These are phyloP conservation scores for Beauveria caledonica DNA, from an alignment of 2,329 filamentous ascomycete genomes.

Conservation along the genomic window DNA sequence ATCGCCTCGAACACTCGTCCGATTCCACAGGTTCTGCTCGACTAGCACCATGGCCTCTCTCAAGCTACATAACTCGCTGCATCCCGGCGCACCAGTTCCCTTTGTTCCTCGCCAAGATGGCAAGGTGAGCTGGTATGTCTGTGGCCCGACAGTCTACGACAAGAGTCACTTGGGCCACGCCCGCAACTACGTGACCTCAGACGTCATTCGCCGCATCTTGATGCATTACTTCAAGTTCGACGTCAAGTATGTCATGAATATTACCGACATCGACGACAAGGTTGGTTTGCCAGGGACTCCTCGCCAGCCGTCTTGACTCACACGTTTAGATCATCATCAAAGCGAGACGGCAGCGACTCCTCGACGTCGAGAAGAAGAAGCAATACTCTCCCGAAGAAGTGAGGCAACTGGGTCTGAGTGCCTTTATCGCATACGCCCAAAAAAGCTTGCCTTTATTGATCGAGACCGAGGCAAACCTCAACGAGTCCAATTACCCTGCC, in stretches of 20 bases:
- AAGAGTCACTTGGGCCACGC: constrained; percentile 77
- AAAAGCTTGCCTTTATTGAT: constrained; percentile 46
- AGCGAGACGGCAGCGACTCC: constrained; percentile 69
- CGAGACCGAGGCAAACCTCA: constrained; percentile 33
- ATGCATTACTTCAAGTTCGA: constrained; percentile 76
- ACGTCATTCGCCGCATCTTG: constrained; percentile 78
- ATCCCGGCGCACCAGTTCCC: constrained; percentile 59
- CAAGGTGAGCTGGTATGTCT: constrained; percentile 79
- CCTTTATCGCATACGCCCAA: constrained; percentile 48
- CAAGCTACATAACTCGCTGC: constrained; percentile 74
- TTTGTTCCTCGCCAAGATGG: constrained; percentile 66
- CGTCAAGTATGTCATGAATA: constrained; percentile 86
- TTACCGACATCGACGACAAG: constrained; percentile 77
- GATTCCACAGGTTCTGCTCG: constrained; percentile 27
- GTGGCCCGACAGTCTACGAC: constrained; percentile 80
- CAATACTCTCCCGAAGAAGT: constrained; percentile 39
- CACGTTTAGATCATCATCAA: constrained; percentile 45
- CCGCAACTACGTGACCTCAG: constrained; percentile 83
- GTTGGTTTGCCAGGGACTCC: constrained; percentile 25
- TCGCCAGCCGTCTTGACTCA: not conserved
- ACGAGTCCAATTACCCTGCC: constrained; percentile 41
- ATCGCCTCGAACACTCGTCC: constrained; percentile 20
- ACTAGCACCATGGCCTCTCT: constrained; percentile 45
- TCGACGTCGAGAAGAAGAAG: constrained; percentile 73
- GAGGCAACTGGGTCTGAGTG: constrained; percentile 38